Evolutionary conservation across 108 stramenopile genomes (phyloP), one percentile per base, ranked within the genome.

Genomic region (Cyclotella sp.): DNA sequence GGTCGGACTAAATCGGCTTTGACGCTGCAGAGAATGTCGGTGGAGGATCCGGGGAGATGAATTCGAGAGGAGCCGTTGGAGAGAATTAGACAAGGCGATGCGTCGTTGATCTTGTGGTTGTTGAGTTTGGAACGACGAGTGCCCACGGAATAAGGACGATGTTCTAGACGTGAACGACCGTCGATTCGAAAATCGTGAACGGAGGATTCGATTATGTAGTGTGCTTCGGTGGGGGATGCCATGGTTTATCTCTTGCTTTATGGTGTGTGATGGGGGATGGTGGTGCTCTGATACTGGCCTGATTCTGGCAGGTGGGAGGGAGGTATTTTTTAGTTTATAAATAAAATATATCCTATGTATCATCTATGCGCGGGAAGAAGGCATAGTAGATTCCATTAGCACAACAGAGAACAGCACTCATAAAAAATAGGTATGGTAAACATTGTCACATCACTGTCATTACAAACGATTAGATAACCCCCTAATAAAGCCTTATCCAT

Each of bases 31-130:
- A 93, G 34, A 19, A 93, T 66, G 52, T 93, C 82, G 16, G 88
- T 89, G 52, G 87, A 70, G 54, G 84, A 83, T 5, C 85, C 88
- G 12, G 86, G 79, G 46, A 89, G 83, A 47, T 85, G 80, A 53
- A 93, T 77, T 42, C 89, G 87, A 15, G 84, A 70, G 22, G 91
- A 93, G 14, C 91, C 91, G 76, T 90, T 74, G 59, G 89, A 90
- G 43, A 93, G 78, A 40, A 79, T 70, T 45, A 90, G 78, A 12
- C 86, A 74, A 10, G 80, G 41, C 0, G 80, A 41, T 0, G 68
- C 60, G 30, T 12, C 22, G 59, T 40, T 34, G 61, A 41, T 46
- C 21, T 57, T 24, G 30, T 71, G 34, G 53, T 18, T 19, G 9
- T 44, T 66, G 43, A 39, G 82, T 68, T n/a, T 55, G 75, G n/a